These are phyloP conservation scores for Tephrocybe sp. DNA, from an alignment of 768 basidiomycete genomes.

Conservation along the genomic window DNA sequence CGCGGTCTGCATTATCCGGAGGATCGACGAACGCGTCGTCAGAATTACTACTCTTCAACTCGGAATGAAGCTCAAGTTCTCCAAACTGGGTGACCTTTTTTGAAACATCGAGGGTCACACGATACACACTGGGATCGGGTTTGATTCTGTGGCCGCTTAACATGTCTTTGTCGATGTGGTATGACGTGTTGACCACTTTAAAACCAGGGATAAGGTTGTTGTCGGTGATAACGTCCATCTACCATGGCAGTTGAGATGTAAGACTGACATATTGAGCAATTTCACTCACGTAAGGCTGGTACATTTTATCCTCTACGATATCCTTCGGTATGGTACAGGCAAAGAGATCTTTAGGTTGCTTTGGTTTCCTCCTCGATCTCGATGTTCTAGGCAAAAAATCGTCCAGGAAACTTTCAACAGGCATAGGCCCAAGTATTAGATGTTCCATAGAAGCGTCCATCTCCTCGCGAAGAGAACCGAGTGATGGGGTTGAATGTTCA, in stretches of 20 bases:
- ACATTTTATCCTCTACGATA: not conserved
- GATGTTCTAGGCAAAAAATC: slow-evolving; percentile 1
- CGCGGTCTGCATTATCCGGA: not conserved
- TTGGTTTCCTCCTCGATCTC: not conserved
- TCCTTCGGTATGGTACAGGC: not conserved
- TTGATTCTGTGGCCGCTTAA: not conserved
- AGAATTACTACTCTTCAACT: slow-evolving; percentile 15
- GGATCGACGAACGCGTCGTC: slow-evolving; percentile 16
- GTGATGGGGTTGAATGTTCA: not conserved
- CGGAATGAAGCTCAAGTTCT: slow-evolving; percentile 12
- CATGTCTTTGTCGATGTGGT: slow-evolving; percentile 3
- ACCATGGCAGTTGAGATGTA: not conserved
- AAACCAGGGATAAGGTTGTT: slow-evolving; percentile 5
- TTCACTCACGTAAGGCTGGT: slow-evolving; percentile 6
- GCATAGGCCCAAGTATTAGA: slow-evolving; percentile 8
- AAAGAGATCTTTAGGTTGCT: not conserved
- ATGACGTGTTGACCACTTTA: slow-evolving; percentile 12
- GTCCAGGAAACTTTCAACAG: slow-evolving; percentile 1
- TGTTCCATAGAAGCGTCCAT: not conserved
- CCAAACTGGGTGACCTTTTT: slow-evolving; percentile 10
- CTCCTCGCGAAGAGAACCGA: not conserved
- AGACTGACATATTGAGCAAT: not conserved
- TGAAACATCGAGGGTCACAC: not conserved
- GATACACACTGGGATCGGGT: slow-evolving; percentile 10
- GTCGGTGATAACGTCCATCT: slow-evolving; percentile 5